Evolutionary conservation across 129 eudicot species (phyloP).

Genomic region (Artemisia tridentata): DNA sequence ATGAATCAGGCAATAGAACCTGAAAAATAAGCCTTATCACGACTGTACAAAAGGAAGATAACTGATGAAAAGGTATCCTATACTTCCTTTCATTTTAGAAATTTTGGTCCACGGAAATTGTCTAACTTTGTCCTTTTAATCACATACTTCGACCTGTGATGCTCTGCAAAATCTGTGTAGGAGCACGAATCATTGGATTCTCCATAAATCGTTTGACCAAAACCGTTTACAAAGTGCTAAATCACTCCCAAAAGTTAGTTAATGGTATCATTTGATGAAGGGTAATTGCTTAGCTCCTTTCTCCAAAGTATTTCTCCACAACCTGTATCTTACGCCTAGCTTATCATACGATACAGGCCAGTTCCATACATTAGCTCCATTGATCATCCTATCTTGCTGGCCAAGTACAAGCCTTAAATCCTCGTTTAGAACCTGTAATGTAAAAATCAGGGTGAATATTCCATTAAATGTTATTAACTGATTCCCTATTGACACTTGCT

Average conservation of each 20-base stretch:
- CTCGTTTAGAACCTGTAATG: constrained; percentile 66
- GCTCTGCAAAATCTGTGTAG: neutral
- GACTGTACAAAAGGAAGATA: neutral
- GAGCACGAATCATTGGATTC: neutral
- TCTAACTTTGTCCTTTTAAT: constrained; percentile 14
- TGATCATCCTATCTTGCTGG: constrained; percentile 82
- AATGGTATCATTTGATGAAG: constrained; percentile 33
- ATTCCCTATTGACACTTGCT: no score
- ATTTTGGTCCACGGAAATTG: constrained; percentile 15
- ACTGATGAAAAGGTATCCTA: neutral
- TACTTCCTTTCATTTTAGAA: constrained; percentile 20
- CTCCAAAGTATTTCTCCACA: constrained; percentile 79
- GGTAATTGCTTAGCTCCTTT: constrained; percentile 52
- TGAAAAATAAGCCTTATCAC: neutral
- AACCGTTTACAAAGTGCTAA: constrained; percentile 13
- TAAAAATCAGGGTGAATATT: neutral
- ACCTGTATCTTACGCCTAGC: constrained; percentile 77
- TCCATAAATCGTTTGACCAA: neutral
- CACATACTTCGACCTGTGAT: neutral
- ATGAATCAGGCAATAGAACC: neutral
- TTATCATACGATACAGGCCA: constrained; percentile 80
- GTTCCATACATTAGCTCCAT: constrained; percentile 87
- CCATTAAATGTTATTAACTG: no score
- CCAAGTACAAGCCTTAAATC: constrained; percentile 81
- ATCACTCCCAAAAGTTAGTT: constrained; percentile 14